Conservation (phyloP, 2,329 filamentous ascomycete species). For the Phyllosticta citrichinensis region DNA sequence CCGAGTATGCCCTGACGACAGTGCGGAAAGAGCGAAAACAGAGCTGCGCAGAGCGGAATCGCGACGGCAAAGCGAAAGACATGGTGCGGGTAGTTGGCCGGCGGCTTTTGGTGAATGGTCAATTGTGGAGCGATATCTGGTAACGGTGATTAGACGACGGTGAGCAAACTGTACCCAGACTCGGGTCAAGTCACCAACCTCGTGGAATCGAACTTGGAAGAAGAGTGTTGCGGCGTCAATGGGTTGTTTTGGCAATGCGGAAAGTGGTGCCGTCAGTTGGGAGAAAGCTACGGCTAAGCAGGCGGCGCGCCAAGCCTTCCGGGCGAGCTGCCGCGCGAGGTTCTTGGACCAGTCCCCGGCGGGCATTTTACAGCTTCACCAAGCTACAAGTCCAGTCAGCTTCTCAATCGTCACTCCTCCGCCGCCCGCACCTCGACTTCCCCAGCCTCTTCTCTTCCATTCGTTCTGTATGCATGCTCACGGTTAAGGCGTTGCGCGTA, state of each 20-base stretch:
- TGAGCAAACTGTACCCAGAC: not conserved
- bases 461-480: slow-evolving; percentile 4
- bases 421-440: slow-evolving; percentile 1
- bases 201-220: not conserved
- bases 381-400: not conserved
- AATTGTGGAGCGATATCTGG: not conserved
- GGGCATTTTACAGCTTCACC: not conserved
- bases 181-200: not conserved
- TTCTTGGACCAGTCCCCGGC: not conserved
- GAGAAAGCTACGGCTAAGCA: not conserved
- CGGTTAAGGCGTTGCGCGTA: not conserved
- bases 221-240: not conserved
- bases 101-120: not conserved
- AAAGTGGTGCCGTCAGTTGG: not conserved
- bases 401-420: not conserved
- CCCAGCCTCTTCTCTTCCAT: slow-evolving; percentile 1
- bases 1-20: slow-evolving; percentile 9
- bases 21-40: slow-evolving; percentile 18
- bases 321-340: not conserved
- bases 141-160: not conserved
- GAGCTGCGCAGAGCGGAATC: slow-evolving; percentile 7
- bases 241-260: not conserved
- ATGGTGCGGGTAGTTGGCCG: not conserved
- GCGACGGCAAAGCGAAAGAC: slow-evolving; percentile 3
- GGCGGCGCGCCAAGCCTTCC: not conserved